Evolutionary conservation across 805 yeast species (phyloP).

Genomic region (Henningerozyma blattae): DNA sequence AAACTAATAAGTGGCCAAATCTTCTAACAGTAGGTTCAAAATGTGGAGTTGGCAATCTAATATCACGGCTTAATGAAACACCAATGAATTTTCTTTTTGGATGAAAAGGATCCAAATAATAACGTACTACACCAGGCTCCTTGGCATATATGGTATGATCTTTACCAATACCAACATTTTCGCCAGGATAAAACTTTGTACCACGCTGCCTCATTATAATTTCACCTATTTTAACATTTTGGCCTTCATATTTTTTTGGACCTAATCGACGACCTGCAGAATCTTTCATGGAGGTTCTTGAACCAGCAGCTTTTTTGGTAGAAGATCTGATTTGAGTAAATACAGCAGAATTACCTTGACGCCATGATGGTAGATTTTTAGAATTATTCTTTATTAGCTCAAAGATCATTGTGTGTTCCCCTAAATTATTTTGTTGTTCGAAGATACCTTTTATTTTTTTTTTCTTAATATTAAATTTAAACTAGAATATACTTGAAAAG

Average conservation of each 20-base stretch:
- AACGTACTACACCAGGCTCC: constrained; percentile 90
- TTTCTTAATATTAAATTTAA: too few species aligned
- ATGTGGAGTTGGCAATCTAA: constrained; percentile 74
- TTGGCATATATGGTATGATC: constrained; percentile 87
- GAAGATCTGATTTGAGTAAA: constrained; percentile 61
- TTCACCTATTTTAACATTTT: constrained; percentile 64
- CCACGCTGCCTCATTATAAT: constrained; percentile 92
- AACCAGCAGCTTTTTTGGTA: constrained; percentile 88
- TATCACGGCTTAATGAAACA: constrained; percentile 55
- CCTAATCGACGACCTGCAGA: constrained; percentile 94
- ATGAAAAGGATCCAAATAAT: constrained; percentile 90
- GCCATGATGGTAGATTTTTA: neutral
- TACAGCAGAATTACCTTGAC: constrained; percentile 2
- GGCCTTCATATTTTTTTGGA: constrained; percentile 74
- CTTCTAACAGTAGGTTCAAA: constrained; percentile 82
- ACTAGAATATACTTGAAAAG: too few species aligned
- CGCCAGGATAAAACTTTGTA: constrained; percentile 89
- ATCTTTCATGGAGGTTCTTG: constrained; percentile 87
- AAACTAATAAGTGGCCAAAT: constrained; percentile 61
- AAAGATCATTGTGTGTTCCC: too few species aligned
- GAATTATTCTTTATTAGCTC: too few species aligned
- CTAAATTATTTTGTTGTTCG: too few species aligned
- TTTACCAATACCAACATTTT: constrained; percentile 77
- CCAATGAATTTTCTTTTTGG: constrained; percentile 88
- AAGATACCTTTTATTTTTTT: too few species aligned